Percentiles rank a stretch among this genome's conserved stretches.
These are phyloP conservation scores for Ceratocystis huliohia DNA, from an alignment of 2,329 filamentous ascomycete species.

Conservation along the genomic window DNA sequence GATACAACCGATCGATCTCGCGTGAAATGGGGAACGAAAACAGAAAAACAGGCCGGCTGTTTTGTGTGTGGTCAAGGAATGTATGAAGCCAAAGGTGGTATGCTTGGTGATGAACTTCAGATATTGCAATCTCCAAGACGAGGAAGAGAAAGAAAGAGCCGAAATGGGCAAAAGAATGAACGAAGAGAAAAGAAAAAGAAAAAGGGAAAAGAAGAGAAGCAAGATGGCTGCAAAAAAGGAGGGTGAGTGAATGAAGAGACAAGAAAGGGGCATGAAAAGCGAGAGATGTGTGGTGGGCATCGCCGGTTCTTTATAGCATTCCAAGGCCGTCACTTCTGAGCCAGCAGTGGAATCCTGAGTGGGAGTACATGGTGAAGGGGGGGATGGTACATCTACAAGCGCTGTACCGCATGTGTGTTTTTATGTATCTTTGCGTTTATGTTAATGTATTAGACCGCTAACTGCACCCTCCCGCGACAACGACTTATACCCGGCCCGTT, in stretches of 20 bases:
- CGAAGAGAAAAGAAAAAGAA: not conserved
- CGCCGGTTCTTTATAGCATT: constrained; percentile 18
- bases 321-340: not conserved
- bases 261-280: not conserved
- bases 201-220: constrained; percentile 13
- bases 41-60: not conserved
- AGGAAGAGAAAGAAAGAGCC: constrained; percentile 4
- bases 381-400: not conserved
- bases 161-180: constrained; percentile 9
- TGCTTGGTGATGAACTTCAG: not conserved
- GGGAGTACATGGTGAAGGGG: not conserved
- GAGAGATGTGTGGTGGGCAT: constrained; percentile 7
- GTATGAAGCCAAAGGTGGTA: not conserved
- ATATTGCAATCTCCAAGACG: not conserved
- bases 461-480: not conserved
- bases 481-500: not conserved
- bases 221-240: constrained; percentile 7
- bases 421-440: not conserved
- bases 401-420: not conserved
- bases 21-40: constrained; percentile 8
- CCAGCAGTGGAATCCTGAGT: not conserved
- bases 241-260: not conserved
- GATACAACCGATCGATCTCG: constrained; percentile 1
- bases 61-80: not conserved
- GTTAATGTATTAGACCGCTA: not conserved